Evolutionary conservation across 2,329 filamentous ascomycete genomes (phyloP).

Genomic region (Chalara sp.): DNA sequence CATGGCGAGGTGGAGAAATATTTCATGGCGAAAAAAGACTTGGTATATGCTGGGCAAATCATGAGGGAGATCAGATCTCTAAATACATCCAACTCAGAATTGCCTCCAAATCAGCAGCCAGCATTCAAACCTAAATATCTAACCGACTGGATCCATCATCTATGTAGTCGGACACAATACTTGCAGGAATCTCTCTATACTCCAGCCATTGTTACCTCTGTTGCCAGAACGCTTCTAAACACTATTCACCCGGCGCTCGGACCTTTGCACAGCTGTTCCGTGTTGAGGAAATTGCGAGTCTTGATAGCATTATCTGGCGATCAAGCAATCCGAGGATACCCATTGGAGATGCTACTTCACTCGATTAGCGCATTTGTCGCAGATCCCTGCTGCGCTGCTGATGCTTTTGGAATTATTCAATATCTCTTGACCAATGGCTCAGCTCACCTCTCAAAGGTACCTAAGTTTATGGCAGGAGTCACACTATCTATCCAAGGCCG

Average conservation of each 20-base stretch:
- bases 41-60: constrained; percentile 53
- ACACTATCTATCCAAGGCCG: constrained; percentile 74
- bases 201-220: constrained; percentile 63
- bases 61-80: constrained; percentile 64
- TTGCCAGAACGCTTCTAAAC: constrained; percentile 72
- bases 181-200: constrained; percentile 66
- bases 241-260: constrained; percentile 78
- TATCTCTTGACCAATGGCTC: constrained; percentile 70
- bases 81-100: constrained; percentile 54
- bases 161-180: constrained; percentile 68
- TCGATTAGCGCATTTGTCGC: constrained; percentile 72
- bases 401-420: constrained; percentile 78
- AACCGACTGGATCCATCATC: constrained; percentile 64
- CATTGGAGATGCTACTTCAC: constrained; percentile 83
- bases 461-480: constrained; percentile 76
- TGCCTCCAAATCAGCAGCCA: constrained; percentile 80
- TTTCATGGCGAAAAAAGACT: constrained; percentile 51
- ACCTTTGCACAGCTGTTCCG: constrained; percentile 77
- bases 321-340: constrained; percentile 70
- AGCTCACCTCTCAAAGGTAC: constrained; percentile 54
- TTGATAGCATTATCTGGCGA: constrained; percentile 71
- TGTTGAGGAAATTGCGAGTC: constrained; percentile 79
- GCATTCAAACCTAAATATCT: constrained; percentile 76
- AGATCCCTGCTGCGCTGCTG: constrained; percentile 82
- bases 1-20: constrained; percentile 60